These are phyloP conservation scores for Bauhinia variegata DNA, from an alignment of 306 rosid species.

Conservation along the genomic window DNA sequence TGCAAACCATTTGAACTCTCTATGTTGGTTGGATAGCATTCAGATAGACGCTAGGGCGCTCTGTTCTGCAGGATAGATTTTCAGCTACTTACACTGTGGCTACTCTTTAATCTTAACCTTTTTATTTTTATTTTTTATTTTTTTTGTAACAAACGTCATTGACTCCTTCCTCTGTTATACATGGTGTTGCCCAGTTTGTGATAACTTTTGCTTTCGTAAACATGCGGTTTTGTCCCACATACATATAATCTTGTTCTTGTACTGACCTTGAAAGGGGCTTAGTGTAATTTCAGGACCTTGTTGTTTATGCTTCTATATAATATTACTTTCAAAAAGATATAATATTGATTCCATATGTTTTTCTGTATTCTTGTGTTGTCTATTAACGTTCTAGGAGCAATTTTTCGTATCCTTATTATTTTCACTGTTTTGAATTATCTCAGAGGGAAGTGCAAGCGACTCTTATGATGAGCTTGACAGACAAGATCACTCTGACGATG, in stretches of 20 bases:
- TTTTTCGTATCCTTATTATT: conserved; percentile 1
- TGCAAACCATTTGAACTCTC: neutral
- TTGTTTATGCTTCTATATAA: neutral
- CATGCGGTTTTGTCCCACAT: neutral
- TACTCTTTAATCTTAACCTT: neutral
- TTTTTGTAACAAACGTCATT: no score
- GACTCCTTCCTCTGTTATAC: neutral
- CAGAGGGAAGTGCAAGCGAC: conserved; percentile 89
- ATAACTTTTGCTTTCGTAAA: neutral
- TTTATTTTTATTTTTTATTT: no score
- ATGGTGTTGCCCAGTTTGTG: no score
- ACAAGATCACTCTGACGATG: conserved; percentile 73
- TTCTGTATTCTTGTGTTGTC: neutral
- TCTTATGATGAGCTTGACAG: conserved; percentile 80
- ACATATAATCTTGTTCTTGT: no score
- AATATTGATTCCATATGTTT: no score
- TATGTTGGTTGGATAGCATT: neutral
- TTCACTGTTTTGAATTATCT: conserved; percentile 19
- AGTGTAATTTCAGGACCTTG: neutral
- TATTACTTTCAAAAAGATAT: neutral
- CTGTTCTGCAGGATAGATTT: neutral
- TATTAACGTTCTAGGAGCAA: neutral
- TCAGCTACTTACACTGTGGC: neutral
- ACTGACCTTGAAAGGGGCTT: neutral
- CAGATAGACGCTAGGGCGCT: neutral